Base-by-base conservation (phyloP, 129 eudicot genomes). In the Lonicera japonica region DNA sequence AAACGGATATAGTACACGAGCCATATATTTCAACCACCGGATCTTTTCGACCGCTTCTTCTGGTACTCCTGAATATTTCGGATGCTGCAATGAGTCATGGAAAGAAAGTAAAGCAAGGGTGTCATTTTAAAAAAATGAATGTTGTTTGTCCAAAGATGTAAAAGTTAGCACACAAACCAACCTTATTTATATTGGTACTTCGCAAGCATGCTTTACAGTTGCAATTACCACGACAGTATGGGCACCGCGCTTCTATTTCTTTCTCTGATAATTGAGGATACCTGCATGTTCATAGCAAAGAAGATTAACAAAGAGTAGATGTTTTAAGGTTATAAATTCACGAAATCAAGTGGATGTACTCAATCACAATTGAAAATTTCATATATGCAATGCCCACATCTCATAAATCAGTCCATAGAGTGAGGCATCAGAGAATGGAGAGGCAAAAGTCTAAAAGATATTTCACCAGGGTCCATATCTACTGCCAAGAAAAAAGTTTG, bases 1-100 rank as follows among this genome's bases (percentile, higher is more conserved):
- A 68, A 66, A 79, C 0, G 96, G 89, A 10, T 61, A 58, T 38
- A 84, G 81, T 19, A 52, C 56, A 21, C 52, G 40, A 22, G 84
- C 57, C 36, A 84, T 68, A 69, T 81, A 79, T 74, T 70, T 67
- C 8, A 69, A 41, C 64, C 22, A 63, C 20, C 51, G 50, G 47
- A 67, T 16, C n/a, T 58, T 58, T 53, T 72, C 77, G n/a, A 63
- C 53, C 25, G 68, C 15, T 50, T 58, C 21, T 54, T 45, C 58
- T 21, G 75, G 76, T 12, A 14, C 38, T 13, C 73, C 79, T 25
- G 69, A 56, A 62, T 74, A 58, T 8, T 50, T 64, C 56, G 52
- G 60, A 56, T 13, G 59, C 72, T 71, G 71, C 62, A 60, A 20
- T 21, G 56, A 60, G n/a, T n/a, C n/a, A n/a, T n/a, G 3, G 15